Base-by-base conservation (phyloP, 2,329 filamentous ascomycete genomes). In the Ophidiomyces ophidiicola region DNA sequence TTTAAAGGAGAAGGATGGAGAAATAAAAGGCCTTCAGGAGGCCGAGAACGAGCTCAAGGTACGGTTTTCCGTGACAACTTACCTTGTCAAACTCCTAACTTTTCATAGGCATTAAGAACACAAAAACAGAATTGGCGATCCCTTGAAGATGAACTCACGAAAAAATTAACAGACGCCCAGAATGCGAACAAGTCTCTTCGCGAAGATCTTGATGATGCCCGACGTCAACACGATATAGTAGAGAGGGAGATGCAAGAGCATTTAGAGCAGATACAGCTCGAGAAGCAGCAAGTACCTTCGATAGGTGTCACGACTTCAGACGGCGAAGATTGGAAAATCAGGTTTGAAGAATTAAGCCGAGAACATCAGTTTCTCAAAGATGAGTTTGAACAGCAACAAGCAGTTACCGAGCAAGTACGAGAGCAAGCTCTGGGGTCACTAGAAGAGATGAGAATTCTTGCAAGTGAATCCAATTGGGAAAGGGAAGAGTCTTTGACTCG, bases 371-470 rank as follows among this genome's bases (percentile, higher is more conserved):
- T 75, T 30, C 62, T 87, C 15, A 75, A 80, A 46, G 58, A 61
- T 24, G 72, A 80, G 20, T 62, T 88, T 15, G 64, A 68, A 37
- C 72, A 87, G 46, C 88, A 96, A 57, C 79, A 85, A 49, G 72
- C 80, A 42, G 73, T 90, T 2, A 93, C 86, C 0, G 81, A 92
- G 45, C 82, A 94, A 52, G 90, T 94, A 21, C 77, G 83, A 17
- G 75, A 73, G 39, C 84, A 94, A 62, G 86, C 87, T 0, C 78
- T 83, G 41, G 73, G 78, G 35, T 94, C 88, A 56, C 62, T 98
- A 30, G 71, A 75, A 45, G 90, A 98, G 60, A 98, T 96, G 90
- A 78, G 83, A 46, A 68, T 74, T 32, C 70, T 96, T 32, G 80
- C 86, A 49, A 90, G 82, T 52, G 78, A 77, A 46, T 71, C 78